A percentile compares a stretch with the other conserved stretches of the same genome.
Conservation (phyloP, 2,329 filamentous ascomycete genomes). For the Incumbomyces delicatus region DNA sequence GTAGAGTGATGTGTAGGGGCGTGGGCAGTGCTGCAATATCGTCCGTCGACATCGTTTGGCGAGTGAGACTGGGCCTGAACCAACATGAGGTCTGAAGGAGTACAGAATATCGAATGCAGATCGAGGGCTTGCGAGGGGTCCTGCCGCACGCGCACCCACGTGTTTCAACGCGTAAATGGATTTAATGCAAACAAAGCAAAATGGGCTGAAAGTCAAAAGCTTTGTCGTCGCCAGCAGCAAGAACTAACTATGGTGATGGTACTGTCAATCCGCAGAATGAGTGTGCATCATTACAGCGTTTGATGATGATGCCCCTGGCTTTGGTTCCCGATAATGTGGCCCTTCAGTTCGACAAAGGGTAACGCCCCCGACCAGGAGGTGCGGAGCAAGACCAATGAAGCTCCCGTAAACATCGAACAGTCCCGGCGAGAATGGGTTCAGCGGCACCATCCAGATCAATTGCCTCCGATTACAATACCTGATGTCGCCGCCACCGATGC, state of each 20-base stretch:
- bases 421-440: neutral
- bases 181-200: slow-evolving; percentile 1
- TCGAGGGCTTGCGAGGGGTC: too few species aligned
- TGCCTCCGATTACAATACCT: neutral
- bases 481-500: neutral
- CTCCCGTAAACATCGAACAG: neutral
- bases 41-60: slow-evolving; percentile 1
- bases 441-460: neutral
- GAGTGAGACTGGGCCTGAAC: neutral
- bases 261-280: neutral
- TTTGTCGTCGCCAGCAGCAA: neutral
- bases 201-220: neutral
- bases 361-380: neutral
- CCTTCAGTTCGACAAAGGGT: slow-evolving; percentile 9
- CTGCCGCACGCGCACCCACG: neutral
- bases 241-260: neutral
- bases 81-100: neutral
- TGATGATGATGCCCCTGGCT: too few species aligned
- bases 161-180: neutral
- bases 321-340: slow-evolving; percentile 11
- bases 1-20: slow-evolving; percentile 52
- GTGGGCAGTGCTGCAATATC: slow-evolving; percentile 13
- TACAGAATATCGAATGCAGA: too few species aligned
- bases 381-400: neutral
- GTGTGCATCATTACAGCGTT: neutral